Percentiles rank a stretch among this genome's conserved stretches.
Conservation (phyloP, 257 asterid species). For the Datura wrightii region DNA sequence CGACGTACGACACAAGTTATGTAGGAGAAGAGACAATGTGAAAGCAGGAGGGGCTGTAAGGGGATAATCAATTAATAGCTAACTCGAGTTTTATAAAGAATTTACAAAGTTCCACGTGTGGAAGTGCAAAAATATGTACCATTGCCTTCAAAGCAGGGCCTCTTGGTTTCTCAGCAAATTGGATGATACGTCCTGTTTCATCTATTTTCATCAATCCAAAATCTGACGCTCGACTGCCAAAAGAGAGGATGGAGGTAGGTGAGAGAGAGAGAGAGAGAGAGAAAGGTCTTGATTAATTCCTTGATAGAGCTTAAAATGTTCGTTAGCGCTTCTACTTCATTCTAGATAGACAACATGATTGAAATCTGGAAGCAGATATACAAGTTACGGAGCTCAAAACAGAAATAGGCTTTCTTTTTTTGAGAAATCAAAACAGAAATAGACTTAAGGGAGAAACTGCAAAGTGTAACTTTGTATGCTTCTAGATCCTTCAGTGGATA, state of each 20-base stretch:
- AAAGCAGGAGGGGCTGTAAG: background rate
- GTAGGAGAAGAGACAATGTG: constrained; percentile 23
- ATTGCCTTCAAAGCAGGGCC: constrained; percentile 74
- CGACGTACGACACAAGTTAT: constrained; percentile 29
- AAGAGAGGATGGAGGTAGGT: constrained; percentile 23
- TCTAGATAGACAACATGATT: background rate
- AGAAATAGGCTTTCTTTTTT: background rate
- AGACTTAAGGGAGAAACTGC: background rate
- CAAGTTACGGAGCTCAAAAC: background rate
- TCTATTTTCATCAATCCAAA: constrained; percentile 88
- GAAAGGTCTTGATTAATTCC: background rate
- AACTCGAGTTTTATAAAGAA: constrained; percentile 20
- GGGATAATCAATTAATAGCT: background rate
- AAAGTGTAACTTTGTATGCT: background rate
- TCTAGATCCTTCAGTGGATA: constrained; percentile 19
- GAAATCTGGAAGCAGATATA: background rate
- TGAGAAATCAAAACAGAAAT: background rate
- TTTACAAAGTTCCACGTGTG: background rate
- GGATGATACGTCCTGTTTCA: constrained; percentile 68
- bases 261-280: background rate
- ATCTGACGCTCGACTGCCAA: constrained; percentile 89
- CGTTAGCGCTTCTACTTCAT: background rate
- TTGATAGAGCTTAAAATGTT: background rate
- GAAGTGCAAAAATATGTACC: constrained; percentile 47
- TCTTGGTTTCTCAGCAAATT: constrained; percentile 92